phyloP scores from a whole-genome alignment of 2,329 filamentous ascomycete genomes.

The Xylariomycetidae sp. region DNA sequence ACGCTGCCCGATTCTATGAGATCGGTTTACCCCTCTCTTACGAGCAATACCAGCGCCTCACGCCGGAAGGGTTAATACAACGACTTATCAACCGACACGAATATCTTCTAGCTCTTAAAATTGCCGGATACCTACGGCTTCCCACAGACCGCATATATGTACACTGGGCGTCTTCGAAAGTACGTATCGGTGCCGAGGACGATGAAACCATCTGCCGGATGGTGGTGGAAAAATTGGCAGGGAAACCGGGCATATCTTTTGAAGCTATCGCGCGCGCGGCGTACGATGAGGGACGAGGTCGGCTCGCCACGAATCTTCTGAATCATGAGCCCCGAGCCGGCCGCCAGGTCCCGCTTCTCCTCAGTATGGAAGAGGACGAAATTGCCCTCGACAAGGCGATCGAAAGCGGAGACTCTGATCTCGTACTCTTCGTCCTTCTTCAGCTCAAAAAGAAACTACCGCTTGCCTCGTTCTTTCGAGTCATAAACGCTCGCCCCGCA shows the following conservation, averaged over 20 bases:
- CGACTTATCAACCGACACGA: conserved; percentile 85
- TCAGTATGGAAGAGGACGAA: conserved; percentile 94
- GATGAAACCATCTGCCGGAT: conserved; percentile 83
- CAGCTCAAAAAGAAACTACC: conserved; percentile 88
- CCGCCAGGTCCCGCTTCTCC: conserved; percentile 88
- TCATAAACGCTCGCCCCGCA: conserved; percentile 78
- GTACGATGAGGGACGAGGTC: conserved; percentile 85
- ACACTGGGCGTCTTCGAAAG: conserved; percentile 95
- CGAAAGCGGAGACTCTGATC: conserved; percentile 89
- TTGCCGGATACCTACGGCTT: conserved; percentile 82
- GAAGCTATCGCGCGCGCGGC: conserved; percentile 89
- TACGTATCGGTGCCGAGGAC: conserved; percentile 76
- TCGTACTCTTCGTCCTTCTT: conserved; percentile 84
- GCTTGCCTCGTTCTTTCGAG: conserved; percentile 85
- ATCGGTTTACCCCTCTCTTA: conserved; percentile 87
- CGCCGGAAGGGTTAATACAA: conserved; percentile 80
- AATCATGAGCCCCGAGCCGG: conserved; percentile 93
- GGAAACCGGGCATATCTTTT: conserved; percentile 90
- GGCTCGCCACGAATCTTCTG: conserved; percentile 84
- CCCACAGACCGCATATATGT: conserved; percentile 89
- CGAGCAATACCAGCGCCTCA: conserved; percentile 88
- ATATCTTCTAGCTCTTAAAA: conserved; percentile 82
- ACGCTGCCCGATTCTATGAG: conserved; percentile 87
- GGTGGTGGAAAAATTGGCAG: conserved; percentile 80
- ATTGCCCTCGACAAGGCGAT: conserved; percentile 95